Percentiles rank a stretch among this genome's conserved stretches.
These are phyloP conservation scores for Candida insectorum DNA, from an alignment of 805 yeast genomes.

Conservation along the genomic window DNA sequence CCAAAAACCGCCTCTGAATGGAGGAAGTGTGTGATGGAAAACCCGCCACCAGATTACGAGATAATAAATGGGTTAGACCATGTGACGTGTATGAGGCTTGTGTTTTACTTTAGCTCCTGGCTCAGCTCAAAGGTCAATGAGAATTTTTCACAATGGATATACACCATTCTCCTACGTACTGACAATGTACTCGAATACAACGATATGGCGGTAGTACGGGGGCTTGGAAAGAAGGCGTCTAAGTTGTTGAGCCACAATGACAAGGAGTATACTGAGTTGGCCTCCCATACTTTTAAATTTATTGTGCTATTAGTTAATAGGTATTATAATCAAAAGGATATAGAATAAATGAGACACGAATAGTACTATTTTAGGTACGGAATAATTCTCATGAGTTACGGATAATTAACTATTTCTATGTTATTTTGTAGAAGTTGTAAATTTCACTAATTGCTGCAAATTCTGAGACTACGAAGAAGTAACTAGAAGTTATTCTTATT, in stretches of 20 bases:
- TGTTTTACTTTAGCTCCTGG: slow-evolving; percentile 37
- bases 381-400: no score
- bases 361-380: no score
- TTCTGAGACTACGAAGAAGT: no score
- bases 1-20: slow-evolving; percentile 28
- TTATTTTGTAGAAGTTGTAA: no score
- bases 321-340: slow-evolving; percentile 36
- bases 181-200: slow-evolving; percentile 31
- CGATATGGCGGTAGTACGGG: slow-evolving; percentile 33
- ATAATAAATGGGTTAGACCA: slow-evolving; percentile 24
- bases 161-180: slow-evolving; percentile 29
- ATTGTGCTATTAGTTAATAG: slow-evolving; percentile 27
- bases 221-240: slow-evolving; percentile 36
- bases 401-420: no score
- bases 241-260: slow-evolving; percentile 15
- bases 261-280: neutral
- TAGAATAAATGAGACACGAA: no score
- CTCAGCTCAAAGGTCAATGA: slow-evolving; percentile 26
- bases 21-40: slow-evolving; percentile 26
- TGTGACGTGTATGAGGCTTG: slow-evolving; percentile 29
- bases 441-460: no score
- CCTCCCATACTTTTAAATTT: slow-evolving; percentile 26
- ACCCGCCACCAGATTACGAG: slow-evolving; percentile 25
- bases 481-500: no score
- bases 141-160: slow-evolving; percentile 34